Percentiles rank a stretch among this genome's conserved stretches.
Evolutionary conservation across 306 rosid species (phyloP).

Genomic region (Rosa persica): DNA sequence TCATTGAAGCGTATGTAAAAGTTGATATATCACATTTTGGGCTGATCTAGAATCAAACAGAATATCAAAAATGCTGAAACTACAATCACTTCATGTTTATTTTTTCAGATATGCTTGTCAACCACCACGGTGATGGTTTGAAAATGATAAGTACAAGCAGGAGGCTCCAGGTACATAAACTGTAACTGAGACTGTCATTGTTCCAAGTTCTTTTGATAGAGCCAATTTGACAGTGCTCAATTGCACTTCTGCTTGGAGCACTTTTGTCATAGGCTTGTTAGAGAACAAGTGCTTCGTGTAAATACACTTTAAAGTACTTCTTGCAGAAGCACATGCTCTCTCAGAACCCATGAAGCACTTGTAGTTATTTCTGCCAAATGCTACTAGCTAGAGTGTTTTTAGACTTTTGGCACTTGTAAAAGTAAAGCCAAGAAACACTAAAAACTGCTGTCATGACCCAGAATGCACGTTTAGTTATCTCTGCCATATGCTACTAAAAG

Average conservation of each 20-base stretch:
- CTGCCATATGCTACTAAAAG: neutral
- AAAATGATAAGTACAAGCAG: slow-evolving; percentile 32
- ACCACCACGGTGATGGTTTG: slow-evolving; percentile 28
- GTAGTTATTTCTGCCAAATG: neutral
- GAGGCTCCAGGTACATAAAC: slow-evolving; percentile 62
- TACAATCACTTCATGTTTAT: neutral
- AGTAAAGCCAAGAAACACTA: neutral
- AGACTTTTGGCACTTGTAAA: neutral
- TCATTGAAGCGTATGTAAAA: neutral
- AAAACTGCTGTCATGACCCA: neutral
- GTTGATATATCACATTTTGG: neutral
- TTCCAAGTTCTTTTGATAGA: neutral
- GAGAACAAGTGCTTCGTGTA: neutral
- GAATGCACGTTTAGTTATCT: neutral
- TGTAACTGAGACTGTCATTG: slow-evolving; percentile 13
- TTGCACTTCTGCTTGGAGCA: neutral
- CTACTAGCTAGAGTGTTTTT: neutral
- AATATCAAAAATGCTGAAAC: neutral
- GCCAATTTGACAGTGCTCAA: neutral
- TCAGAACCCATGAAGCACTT: neutral
- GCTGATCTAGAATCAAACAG: neutral
- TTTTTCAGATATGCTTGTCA: slow-evolving; percentile 33
- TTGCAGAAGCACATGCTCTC: neutral
- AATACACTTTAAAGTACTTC: neutral
- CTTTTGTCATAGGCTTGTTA: neutral